Percentiles rank a stretch among this genome's conserved stretches.
phyloP scores from a whole-genome alignment of 345 rosid species.

The Salix suchowensis region DNA sequence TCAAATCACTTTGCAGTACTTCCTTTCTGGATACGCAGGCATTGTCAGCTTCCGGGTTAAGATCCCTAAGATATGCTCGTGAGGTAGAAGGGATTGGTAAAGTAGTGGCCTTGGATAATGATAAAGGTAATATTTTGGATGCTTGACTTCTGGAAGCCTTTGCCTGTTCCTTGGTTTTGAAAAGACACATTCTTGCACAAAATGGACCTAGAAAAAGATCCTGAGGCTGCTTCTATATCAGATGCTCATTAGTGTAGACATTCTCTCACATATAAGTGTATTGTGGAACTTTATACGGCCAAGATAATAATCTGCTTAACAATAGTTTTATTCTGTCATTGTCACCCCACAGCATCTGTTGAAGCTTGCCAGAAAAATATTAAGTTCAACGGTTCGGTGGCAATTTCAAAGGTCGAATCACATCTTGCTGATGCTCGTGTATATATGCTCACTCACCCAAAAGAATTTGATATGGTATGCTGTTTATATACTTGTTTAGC shows the following conservation, averaged over 20 bases:
- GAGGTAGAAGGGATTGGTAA: slow-evolving; percentile 91
- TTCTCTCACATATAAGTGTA: neutral
- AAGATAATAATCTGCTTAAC: neutral
- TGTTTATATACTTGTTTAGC: neutral
- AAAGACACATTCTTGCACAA: neutral
- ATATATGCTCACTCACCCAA: slow-evolving; percentile 87
- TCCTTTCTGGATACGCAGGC: slow-evolving; percentile 50
- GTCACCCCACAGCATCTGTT: slow-evolving; percentile 53
- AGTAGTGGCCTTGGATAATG: slow-evolving; percentile 95
- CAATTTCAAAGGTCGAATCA: slow-evolving; percentile 85
- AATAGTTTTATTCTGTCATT: slow-evolving; percentile 1
- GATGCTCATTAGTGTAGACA: neutral
- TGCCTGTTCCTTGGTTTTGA: neutral
- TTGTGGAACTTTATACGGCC: neutral
- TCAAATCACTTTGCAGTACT: neutral
- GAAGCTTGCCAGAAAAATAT: slow-evolving; percentile 93
- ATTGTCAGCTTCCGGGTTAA: slow-evolving; percentile 88
- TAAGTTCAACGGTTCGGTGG: slow-evolving; percentile 84
- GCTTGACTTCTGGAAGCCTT: neutral
- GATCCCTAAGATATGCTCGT: slow-evolving; percentile 90
- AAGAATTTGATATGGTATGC: slow-evolving; percentile 92
- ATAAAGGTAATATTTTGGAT: slow-evolving; percentile 50
- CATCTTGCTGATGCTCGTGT: slow-evolving; percentile 95
- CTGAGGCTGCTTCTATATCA: neutral
- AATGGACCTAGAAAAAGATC: neutral